These are phyloP conservation scores for Lachnellula arida DNA, from an alignment of 2,329 filamentous ascomycete genomes.

Conservation along the genomic window DNA sequence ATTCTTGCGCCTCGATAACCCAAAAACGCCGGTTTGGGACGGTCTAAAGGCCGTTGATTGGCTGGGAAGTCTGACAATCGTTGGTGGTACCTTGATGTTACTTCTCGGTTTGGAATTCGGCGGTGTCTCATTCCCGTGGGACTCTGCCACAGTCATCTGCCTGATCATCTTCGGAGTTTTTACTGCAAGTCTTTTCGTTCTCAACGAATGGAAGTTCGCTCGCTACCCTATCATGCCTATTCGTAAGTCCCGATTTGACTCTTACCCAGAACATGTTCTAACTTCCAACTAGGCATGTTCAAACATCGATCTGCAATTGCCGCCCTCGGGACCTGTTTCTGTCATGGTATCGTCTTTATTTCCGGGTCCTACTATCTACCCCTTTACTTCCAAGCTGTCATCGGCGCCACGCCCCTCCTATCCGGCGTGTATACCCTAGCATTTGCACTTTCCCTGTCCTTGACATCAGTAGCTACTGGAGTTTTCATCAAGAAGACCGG, in stretches of 20 bases:
- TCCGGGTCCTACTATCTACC: constrained; percentile 22
- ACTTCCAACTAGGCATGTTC: constrained; percentile 75
- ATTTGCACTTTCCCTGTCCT: constrained; percentile 60
- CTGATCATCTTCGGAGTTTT: constrained; percentile 59
- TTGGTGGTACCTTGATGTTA: constrained; percentile 77
- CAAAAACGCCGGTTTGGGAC: constrained; percentile 55
- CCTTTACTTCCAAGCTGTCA: constrained; percentile 68
- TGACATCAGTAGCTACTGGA: constrained; percentile 54
- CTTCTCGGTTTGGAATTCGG: constrained; percentile 83
- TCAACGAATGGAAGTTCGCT: constrained; percentile 70
- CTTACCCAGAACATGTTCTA: constrained; percentile 32
- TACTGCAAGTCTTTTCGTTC: constrained; percentile 54
- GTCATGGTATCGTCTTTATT: constrained; percentile 55
- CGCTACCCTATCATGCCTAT: constrained; percentile 75
- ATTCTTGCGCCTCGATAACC: constrained; percentile 63
- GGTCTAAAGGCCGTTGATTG: constrained; percentile 60
- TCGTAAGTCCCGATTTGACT: constrained; percentile 26
- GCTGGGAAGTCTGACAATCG: constrained; percentile 55
- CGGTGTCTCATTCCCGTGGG: constrained; percentile 63
- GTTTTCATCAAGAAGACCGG: constrained; percentile 58
- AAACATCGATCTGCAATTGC: constrained; percentile 60
- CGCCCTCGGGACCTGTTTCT: constrained; percentile 62
- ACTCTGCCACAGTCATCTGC: constrained; percentile 29
- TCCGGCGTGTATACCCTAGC: constrained; percentile 74
- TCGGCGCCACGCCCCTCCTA: constrained; percentile 49